Evolutionary conservation across 164 flowering plant genomes (phyloP).

Genomic region (Aristolochia fimbriata): DNA sequence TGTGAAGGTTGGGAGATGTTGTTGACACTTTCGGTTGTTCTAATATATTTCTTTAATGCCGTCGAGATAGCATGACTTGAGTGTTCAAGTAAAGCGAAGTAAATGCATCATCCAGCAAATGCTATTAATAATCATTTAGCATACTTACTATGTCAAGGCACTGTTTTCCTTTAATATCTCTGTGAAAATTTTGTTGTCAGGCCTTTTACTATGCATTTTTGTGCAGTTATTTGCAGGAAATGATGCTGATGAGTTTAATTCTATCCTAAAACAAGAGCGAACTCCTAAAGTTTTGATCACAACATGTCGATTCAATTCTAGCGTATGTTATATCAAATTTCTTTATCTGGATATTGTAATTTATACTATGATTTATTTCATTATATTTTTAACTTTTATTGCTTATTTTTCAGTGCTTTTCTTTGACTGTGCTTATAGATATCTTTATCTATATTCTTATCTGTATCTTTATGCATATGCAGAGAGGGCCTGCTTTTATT

Average conservation of each 20-base stretch:
- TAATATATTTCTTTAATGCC: background rate
- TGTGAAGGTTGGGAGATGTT: too few species aligned
- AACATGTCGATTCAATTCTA: constrained; percentile 77
- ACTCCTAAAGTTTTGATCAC: constrained; percentile 79
- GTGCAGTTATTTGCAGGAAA: constrained; percentile 71
- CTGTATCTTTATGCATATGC: constrained; percentile 5
- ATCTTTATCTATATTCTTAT: too few species aligned
- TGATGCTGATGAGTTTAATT: constrained; percentile 84
- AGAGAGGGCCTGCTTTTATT: constrained; percentile 93
- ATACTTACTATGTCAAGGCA: too few species aligned
- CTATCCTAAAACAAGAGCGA: constrained; percentile 37
- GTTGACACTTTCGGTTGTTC: background rate
- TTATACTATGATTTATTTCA: background rate
- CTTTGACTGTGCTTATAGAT: background rate
- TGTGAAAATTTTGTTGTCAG: too few species aligned
- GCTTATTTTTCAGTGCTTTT: background rate
- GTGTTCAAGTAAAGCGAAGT: too few species aligned
- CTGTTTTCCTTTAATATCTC: too few species aligned
- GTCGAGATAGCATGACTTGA: background rate
- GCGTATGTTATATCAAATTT: constrained; percentile 31
- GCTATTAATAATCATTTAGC: too few species aligned
- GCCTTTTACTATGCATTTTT: too few species aligned
- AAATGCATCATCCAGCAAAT: too few species aligned
- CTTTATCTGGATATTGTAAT: background rate
- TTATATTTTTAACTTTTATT: background rate